Percentiles rank a stretch among this genome's conserved stretches.
These are phyloP conservation scores for Bidens hawaiensis DNA, from an alignment of 140 eudicot species.

Conservation along the genomic window DNA sequence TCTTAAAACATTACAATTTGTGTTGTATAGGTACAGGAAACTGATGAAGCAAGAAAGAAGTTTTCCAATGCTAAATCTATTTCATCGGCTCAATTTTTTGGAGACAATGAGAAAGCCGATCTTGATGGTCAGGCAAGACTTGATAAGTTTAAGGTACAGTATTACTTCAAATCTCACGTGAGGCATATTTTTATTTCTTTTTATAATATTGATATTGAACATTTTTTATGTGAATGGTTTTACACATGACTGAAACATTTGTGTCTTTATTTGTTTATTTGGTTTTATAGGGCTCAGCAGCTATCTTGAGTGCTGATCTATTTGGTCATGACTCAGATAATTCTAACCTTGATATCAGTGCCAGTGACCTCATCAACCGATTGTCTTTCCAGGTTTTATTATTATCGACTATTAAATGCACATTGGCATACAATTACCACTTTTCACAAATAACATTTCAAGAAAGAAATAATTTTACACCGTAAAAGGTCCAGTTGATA, in stretches of 20 bases:
- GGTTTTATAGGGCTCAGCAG: constrained; percentile 60
- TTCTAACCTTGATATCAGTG: constrained; percentile 61
- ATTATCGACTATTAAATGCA: neutral
- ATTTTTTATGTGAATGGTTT: neutral
- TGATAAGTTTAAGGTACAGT: constrained; percentile 64
- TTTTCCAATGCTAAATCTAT: constrained; percentile 96
- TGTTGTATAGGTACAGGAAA: constrained; percentile 66
- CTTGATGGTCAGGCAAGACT: constrained; percentile 68
- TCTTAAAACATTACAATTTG: neutral
- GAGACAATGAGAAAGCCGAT: constrained; percentile 66
- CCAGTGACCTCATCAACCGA: constrained; percentile 92
- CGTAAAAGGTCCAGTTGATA: neutral
- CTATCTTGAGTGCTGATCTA: constrained; percentile 97
- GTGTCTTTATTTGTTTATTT: neutral
- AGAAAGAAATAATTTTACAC: neutral
- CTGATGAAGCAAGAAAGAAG: constrained; percentile 97
- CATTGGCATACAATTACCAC: neutral
- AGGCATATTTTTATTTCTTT: neutral
- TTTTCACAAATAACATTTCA: neutral
- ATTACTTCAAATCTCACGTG: constrained; percentile 3
- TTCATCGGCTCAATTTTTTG: constrained; percentile 91
- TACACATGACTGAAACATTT: neutral
- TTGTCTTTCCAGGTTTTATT: constrained; percentile 83
- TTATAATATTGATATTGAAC: neutral
- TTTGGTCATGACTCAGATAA: constrained; percentile 52